A percentile compares a stretch with the other conserved stretches of the same genome.
Conservation (phyloP, 306 rosid genomes). For the Begonia peltatifolia region DNA sequence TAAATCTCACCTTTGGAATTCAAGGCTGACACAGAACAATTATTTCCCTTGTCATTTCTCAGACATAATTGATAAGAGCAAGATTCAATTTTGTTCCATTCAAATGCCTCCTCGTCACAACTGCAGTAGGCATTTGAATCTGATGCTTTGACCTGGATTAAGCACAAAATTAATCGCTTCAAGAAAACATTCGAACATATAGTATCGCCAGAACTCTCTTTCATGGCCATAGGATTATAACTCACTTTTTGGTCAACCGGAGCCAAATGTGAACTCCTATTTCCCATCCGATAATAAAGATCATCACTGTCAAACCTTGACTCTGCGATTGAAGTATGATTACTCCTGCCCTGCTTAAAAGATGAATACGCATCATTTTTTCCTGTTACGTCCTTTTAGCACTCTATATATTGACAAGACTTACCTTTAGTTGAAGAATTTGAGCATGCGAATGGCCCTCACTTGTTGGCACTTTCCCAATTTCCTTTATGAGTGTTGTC, state of each 20-base stretch:
- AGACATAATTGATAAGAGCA: conserved; percentile 19
- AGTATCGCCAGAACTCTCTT: conserved; percentile 4
- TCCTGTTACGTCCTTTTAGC: conserved; percentile 1
- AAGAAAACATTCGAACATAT: background rate
- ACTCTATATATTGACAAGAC: conserved; percentile 12
- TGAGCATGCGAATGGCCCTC: conserved; percentile 28
- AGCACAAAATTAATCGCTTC: conserved; percentile 1
- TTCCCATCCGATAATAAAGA: conserved; percentile 42
- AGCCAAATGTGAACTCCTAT: conserved; percentile 33
- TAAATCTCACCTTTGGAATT: conserved; percentile 40
- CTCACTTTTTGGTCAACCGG: conserved; percentile 83
- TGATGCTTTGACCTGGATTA: conserved; percentile 31
- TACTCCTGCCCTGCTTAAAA: conserved; percentile 39
- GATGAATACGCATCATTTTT: background rate
- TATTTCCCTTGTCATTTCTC: conserved; percentile 14
- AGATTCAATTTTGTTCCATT: conserved; percentile 17
- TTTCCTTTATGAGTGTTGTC: conserved; percentile 58
- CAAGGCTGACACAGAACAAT: conserved; percentile 14
- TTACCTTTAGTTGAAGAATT: conserved; percentile 43
- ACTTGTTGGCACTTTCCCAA: conserved; percentile 28
- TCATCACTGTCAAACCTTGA: conserved; percentile 70
- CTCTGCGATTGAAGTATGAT: conserved; percentile 60
- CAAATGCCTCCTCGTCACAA: conserved; percentile 43
- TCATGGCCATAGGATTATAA: conserved; percentile 3
- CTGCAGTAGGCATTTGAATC: conserved; percentile 55